These are phyloP conservation scores for Trypanosoma boissoni DNA, from an alignment of 208 protist species.

Conservation along the genomic window DNA sequence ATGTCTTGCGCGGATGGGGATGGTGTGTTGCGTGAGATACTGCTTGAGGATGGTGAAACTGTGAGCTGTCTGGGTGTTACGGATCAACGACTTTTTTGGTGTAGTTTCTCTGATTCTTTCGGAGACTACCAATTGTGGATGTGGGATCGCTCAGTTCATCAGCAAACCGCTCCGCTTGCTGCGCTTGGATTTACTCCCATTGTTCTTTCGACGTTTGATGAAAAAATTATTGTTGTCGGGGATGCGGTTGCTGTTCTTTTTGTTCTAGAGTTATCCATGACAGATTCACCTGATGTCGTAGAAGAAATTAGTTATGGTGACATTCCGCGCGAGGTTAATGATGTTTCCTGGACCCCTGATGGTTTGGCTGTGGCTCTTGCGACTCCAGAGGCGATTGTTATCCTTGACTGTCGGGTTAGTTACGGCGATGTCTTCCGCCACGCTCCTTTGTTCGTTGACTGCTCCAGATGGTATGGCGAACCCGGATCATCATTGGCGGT, in stretches of 20 bases:
- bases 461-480: conserved; percentile 33
- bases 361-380: conserved; percentile 20
- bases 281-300: not conserved
- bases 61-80: conserved; percentile 24
- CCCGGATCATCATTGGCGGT: conserved; percentile 19
- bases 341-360: conserved; percentile 27
- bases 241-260: conserved; percentile 18
- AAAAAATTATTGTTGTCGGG: conserved; percentile 24
- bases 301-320: conserved; percentile 20
- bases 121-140: conserved; percentile 2
- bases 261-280: not conserved
- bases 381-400: conserved; percentile 13
- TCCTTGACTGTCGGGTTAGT: conserved; percentile 22
- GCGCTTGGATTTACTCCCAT: conserved; percentile 22
- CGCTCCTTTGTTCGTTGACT: conserved; percentile 23
- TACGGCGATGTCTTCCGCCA: not conserved
- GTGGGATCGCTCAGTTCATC: conserved; percentile 5
- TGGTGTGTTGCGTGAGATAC: not conserved
- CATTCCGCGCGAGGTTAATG: conserved; percentile 3
- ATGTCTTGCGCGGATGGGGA: conserved; percentile 6
- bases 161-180: conserved; percentile 7
- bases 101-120: not conserved
- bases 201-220: conserved; percentile 16
- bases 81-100: conserved; percentile 22
- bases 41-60: not conserved